Evolutionary conservation across 108 stramenopile species (phyloP).

Genomic region (Chaetoceros muelleri): DNA sequence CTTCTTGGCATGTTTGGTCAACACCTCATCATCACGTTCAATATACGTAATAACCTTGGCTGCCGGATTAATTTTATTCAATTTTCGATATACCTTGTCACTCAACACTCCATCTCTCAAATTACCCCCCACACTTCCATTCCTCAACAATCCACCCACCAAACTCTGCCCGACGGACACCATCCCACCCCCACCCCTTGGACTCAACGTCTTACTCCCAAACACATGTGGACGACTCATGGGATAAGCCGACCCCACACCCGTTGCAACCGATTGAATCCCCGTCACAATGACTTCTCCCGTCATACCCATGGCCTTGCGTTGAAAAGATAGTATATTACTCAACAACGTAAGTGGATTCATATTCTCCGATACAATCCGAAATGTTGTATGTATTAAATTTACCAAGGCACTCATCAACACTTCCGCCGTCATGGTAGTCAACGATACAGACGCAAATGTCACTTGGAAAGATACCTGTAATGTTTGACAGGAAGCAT

Average conservation of each 20-base stretch:
- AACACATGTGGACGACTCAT: constrained; percentile 30
- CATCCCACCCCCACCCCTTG: constrained; percentile 25
- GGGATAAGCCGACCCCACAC: constrained; percentile 69
- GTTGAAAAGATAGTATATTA: constrained; percentile 43
- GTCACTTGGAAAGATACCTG: constrained; percentile 44
- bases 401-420: constrained; percentile 18
- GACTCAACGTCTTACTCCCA: constrained; percentile 21
- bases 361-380: constrained; percentile 28
- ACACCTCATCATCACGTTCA: constrained; percentile 53
- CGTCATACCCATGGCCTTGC: constrained; percentile 60
- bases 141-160: constrained; percentile 2
- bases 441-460: constrained; percentile 32
- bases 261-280: constrained; percentile 78
- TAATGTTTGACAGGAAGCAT: constrained; percentile 28
- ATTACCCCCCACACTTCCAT: constrained; percentile 5
- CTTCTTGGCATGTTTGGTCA: constrained; percentile 44
- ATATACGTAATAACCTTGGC: constrained; percentile 57
- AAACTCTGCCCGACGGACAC: constrained; percentile 8
- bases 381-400: constrained; percentile 16
- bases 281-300: constrained; percentile 66
- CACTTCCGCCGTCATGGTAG: constrained; percentile 14
- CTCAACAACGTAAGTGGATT: constrained; percentile 50
- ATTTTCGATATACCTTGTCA: constrained; percentile 18
- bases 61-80: constrained; percentile 56
- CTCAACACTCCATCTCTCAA: background rate